phyloP scores from a whole-genome alignment of 2,329 filamentous ascomycete species.

The Talaromyces sp. region DNA sequence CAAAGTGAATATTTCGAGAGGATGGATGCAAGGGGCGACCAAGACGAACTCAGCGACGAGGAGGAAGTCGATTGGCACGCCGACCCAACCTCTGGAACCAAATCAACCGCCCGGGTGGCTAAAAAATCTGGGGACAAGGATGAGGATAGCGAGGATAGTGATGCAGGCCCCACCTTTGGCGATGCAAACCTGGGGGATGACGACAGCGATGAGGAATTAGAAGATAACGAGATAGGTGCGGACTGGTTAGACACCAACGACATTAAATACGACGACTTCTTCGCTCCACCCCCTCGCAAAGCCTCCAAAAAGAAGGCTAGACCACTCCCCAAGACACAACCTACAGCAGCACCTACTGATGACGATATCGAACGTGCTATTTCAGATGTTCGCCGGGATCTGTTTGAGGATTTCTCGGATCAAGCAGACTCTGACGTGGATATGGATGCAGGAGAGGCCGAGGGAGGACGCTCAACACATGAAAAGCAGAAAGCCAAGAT shows the following conservation, averaged over 20 bases:
- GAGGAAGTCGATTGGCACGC: constrained; percentile 81
- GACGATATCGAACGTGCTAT: constrained; percentile 78
- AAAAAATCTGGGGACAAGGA: constrained; percentile 45
- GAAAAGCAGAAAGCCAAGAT: constrained; percentile 83
- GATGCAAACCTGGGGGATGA: constrained; percentile 65
- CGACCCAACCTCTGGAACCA: constrained; percentile 60
- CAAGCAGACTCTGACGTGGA: constrained; percentile 67
- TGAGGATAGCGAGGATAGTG: constrained; percentile 43
- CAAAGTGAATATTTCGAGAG: constrained; percentile 86
- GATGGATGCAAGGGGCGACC: constrained; percentile 73
- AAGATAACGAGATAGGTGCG: constrained; percentile 53
- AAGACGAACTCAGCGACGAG: constrained; percentile 71
- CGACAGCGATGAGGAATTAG: constrained; percentile 62
- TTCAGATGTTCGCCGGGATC: constrained; percentile 78
- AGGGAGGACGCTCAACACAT: constrained; percentile 61
- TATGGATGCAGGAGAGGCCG: constrained; percentile 35
- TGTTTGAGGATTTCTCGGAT: constrained; percentile 74
- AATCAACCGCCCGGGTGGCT: constrained; percentile 14
- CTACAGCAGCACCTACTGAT: constrained; percentile 48
- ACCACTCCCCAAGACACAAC: constrained; percentile 54
- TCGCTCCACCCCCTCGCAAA: constrained; percentile 77
- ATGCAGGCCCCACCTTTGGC: constrained; percentile 78
- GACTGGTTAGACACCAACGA: constrained; percentile 75
- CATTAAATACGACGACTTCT: constrained; percentile 89
- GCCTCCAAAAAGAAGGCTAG: constrained; percentile 53